Conservation (phyloP, 495 filamentous ascomycete species). For the Hypoxylon intermedium region DNA sequence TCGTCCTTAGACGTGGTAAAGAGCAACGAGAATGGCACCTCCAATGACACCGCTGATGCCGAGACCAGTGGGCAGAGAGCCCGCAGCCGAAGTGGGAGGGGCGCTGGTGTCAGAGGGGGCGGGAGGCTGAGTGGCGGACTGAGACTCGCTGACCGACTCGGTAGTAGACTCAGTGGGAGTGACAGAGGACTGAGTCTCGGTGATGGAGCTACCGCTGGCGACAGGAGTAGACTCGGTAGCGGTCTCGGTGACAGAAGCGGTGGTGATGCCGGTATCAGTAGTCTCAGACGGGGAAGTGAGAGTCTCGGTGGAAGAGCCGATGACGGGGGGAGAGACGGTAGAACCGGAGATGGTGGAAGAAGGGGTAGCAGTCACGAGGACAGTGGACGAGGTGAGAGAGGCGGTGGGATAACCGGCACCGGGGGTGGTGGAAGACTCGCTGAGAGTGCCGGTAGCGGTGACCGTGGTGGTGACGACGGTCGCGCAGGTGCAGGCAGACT, state of each 20-base stretch:
- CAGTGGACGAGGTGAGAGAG: slow-evolving; percentile 16
- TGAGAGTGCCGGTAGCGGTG: slow-evolving; percentile 22
- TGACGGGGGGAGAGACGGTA: not conserved
- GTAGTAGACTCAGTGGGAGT: slow-evolving; percentile 23
- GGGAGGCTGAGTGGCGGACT: slow-evolving; percentile 20
- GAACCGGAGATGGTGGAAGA: slow-evolving; percentile 13
- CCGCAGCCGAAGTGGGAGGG: slow-evolving; percentile 23
- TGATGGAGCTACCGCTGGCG: slow-evolving; percentile 19
- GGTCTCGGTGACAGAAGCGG: slow-evolving; percentile 7
- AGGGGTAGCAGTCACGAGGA: slow-evolving; percentile 26
- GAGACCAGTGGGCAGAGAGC: slow-evolving; percentile 33
- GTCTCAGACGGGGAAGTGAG: slow-evolving; percentile 7
- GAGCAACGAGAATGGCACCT: slow-evolving; percentile 34
- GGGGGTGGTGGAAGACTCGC: slow-evolving; percentile 26
- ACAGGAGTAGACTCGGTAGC: not conserved
- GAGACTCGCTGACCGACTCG: slow-evolving; percentile 19
- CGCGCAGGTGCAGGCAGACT: slow-evolving; percentile 36
- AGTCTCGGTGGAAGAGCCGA: slow-evolving; percentile 10
- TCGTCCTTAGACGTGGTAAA: slow-evolving; percentile 37
- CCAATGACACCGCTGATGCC: slow-evolving; percentile 44
- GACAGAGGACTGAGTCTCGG: slow-evolving; percentile 21
- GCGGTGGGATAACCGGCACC: slow-evolving; percentile 4
- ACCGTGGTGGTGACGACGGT: slow-evolving; percentile 19
- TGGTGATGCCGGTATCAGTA: slow-evolving; percentile 1
- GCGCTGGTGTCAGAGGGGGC: slow-evolving; percentile 27